Base-by-base conservation (phyloP, 768 basidiomycete genomes). In the Calocera viscosa region DNA sequence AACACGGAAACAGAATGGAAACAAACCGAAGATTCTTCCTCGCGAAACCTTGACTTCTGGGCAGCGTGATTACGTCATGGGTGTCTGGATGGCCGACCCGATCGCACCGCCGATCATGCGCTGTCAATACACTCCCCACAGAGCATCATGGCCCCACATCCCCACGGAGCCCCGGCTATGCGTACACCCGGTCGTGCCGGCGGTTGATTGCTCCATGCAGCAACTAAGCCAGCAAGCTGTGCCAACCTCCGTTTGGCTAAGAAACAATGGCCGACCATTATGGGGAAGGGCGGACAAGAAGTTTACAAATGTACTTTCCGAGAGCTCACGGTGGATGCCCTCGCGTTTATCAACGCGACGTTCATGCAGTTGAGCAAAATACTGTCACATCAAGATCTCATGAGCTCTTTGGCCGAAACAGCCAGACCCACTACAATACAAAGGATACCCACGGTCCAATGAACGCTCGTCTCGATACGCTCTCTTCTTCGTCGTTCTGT, bases 131-230 rank as follows among this genome's bases (percentile, higher is more conserved):
- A 28, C 53, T 60, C 53, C 53, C 14, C 53, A 26, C 53, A 26
- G 53, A 26, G 14, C 53, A 60, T 60, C 26, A 28, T 30, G 14
- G 53, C 53, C 53, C 53, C 53, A 60, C 53, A 60, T 60, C 53
- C 53, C 53, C 53, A 60, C 26, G 53, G 53, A 26, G 2, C 30
- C 10, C 53, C 53, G 30, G 53, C 53, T 60, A 60, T 5, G 2
- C 53, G 11, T 7, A 60, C 2, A 16, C 26, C 53, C 53, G 53
- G 5, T 32, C 26, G 16, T 26, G 22, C 30, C 14, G 53, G 26
- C 53, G 53, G 53, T 19, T n/a, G 53, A 19, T 60, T 16, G 19
- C 53, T 60, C 24, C 53, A 60, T 11, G 26, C 22, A 28, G 14
- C 53, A 30, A 11, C 5, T 7, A 28, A 60, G 11, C 19, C 16